Conservation (phyloP, 768 basidiomycete species). For the Podaxis rugospora region DNA sequence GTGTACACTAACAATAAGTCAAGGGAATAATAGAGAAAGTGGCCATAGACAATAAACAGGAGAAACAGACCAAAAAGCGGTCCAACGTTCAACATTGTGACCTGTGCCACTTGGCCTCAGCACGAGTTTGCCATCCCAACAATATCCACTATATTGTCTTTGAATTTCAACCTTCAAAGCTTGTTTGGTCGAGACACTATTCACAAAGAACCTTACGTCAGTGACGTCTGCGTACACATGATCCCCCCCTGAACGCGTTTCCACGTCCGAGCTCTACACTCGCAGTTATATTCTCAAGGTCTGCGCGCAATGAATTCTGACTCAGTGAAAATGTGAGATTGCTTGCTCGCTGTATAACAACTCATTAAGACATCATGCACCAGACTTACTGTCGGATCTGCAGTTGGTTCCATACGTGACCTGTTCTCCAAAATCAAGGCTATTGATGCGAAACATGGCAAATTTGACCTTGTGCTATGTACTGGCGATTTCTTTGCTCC, state of each 20-base stretch:
- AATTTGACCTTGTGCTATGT: slow-evolving; percentile 82
- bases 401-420: slow-evolving; percentile 66
- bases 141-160: too few relatives aligned
- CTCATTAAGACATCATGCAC: slow-evolving; percentile 8
- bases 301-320: slow-evolving; percentile 3
- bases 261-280: too few relatives aligned
- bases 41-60: too few relatives aligned
- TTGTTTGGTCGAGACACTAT: not conserved
- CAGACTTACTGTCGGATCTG: slow-evolving; percentile 76
- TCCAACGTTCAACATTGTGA: too few relatives aligned
- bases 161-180: not conserved
- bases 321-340: slow-evolving; percentile 17
- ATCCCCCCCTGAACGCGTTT: not conserved
- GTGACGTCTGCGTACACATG: not conserved
- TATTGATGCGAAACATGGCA: slow-evolving; percentile 90
- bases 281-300: not conserved
- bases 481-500: slow-evolving; percentile 84
- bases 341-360: not conserved
- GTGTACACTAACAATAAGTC: too few relatives aligned
- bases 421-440: slow-evolving; percentile 76
- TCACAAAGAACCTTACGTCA: not conserved
- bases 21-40: too few relatives aligned
- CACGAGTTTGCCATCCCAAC: too few relatives aligned
- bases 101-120: too few relatives aligned
- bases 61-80: too few relatives aligned